Evolutionary conservation across 768 basidiomycete genomes (phyloP), one percentile per base, ranked within the genome.

Genomic region (Coprinopsis marcescibilis): DNA sequence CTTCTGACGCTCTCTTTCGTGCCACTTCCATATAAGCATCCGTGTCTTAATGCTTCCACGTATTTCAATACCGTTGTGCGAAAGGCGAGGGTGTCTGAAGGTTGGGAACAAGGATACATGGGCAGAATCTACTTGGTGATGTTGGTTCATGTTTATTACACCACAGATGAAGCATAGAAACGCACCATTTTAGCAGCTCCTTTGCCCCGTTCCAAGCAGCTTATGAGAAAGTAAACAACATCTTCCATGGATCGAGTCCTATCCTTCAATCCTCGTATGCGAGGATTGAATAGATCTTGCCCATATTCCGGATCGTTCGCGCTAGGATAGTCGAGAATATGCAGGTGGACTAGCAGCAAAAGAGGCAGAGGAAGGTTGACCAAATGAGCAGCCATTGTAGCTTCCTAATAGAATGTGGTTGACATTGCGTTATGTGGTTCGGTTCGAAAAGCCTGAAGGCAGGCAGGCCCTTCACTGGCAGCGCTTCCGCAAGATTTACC

Each of bases 241-340:
- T 79, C 76, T 54, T 81, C 77, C 69, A 78, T 72, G 3, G 64
- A 60, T 51, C 69, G 76, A 10, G 60, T 69, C 19, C 79, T 69
- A 52, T 79, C 76, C 17, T 75, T 70, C 42, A 79, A 57, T 13
- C 77, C 73, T 34, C 69, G 70, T 35, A 58, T 56, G 20, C 59
- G 65, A 12, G 70, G 49, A 49, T 75, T 63, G 57, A 79, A 77
- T 8, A 78, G 52, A 45, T 71, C 60, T 45, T 72, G 68, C 54
- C 77, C 72, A 52, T 77, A 79, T 58, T 73, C 72, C 3, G 72
- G 58, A 13, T 68, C 66, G 49, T 77, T 71, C 0, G 67, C 68
- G 14, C 68, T 55, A 1, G 75, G 75, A 55, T 75, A 77, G 45
- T 71, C 64, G 14, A 81, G 63, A 11, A 80, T 71, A 49, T 78